These are phyloP conservation scores for Prunus padus DNA, from an alignment of 306 rosid genomes.

Conservation along the genomic window DNA sequence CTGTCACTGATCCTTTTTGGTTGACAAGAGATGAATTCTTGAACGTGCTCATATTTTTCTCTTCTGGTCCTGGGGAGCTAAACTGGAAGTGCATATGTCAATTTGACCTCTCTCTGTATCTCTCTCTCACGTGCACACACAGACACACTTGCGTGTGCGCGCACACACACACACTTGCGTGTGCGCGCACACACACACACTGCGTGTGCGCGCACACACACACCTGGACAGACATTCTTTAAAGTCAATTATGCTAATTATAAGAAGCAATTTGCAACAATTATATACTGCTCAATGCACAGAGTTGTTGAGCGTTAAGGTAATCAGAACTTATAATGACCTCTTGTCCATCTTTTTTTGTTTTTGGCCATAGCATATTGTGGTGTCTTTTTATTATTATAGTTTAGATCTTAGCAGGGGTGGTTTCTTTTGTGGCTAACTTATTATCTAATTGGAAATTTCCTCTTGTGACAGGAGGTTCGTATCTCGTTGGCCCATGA, in stretches of 20 bases:
- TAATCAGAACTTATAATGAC: not conserved
- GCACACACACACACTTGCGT: not conserved
- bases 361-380: not conserved
- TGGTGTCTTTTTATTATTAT: not conserved
- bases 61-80: conserved; percentile 4
- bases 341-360: not conserved
- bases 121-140: not conserved
- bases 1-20: not conserved
- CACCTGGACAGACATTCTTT: not conserved
- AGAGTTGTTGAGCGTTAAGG: not conserved
- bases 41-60: not conserved
- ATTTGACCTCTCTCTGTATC: not conserved
- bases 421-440: conserved; percentile 1
- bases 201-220: too few relatives aligned
- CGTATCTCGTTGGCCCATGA: not conserved
- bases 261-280: not conserved
- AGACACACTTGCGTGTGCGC: not conserved
- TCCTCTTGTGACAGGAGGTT: conserved; percentile 22
- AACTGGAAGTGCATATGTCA: not conserved
- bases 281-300: not conserved
- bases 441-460: conserved; percentile 15
- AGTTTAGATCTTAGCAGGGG: not conserved
- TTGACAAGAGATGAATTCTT: conserved; percentile 11
- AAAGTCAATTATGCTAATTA: not conserved
- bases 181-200: not conserved